Evolutionary conservation across 75 land plant species (phyloP), one percentile per base, ranked within the genome.

Genomic region (Adiantum capillusveneris): DNA sequence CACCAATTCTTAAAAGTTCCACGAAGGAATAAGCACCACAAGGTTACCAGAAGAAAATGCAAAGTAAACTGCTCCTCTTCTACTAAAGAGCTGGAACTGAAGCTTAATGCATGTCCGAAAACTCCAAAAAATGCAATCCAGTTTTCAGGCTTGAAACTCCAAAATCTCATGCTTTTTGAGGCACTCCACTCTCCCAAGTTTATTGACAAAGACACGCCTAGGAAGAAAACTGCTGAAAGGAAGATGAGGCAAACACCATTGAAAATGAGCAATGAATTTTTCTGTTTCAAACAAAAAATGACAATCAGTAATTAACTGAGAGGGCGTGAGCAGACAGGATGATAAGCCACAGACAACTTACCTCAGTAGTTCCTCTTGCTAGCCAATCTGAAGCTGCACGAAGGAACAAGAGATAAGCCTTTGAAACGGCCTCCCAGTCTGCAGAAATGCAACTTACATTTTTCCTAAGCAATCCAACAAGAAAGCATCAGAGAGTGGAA

Each of bases 31-130:
- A 78, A 25, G 22, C 82, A 18, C 39, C 44, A 81, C 43, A 87
- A 62, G 9, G 93, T 82, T 18, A 86, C 80, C 41, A 76, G 66
- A 31, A 87, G 19, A 64, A 82, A 91, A 71, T 87, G 77, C 80
- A 85, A 91, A 12, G 84, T 87, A 53, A 84, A 87, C 44, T 91
- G 97, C 62, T 91, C 97, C 70, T 91, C 97, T 53, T 91, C 97
- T 3, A 91, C 93, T 74, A 91, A 66, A 20, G 97, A 91, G 75
- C 93, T 88, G 19, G 97, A 63, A 20, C 73, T 81, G 60, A 91
- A 79, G 69, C 88, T 80, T 20, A 68, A 18, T 21, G 75, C 82
- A 74, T 84, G 86, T 26, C 78, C 56, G 16, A 76, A 56, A 25
- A 82, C 57, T 12, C 78, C 81, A 63, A 66, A 42, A 19, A 80